Conservation (phyloP, 2,329 filamentous ascomycete species). For the Ophiostoma triangulosporum region DNA sequence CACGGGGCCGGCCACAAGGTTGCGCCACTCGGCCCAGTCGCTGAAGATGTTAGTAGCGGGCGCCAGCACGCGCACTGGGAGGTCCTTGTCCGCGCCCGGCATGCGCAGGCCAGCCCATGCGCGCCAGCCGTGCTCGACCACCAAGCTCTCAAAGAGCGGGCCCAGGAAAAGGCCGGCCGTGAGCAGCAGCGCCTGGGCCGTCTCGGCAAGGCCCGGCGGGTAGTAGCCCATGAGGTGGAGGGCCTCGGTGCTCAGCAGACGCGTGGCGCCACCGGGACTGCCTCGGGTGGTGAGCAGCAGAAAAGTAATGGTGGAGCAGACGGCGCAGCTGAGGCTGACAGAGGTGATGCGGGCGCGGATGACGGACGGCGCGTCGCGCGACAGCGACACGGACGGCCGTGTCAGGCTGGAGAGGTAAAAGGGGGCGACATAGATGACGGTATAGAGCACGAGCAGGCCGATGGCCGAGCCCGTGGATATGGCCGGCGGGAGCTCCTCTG, state of each 20-base stretch:
- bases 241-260: constrained; percentile 25
- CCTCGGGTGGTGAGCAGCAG: constrained; percentile 46
- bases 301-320: constrained; percentile 54
- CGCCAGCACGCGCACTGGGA: not conserved
- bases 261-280: constrained; percentile 23
- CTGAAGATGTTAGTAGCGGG: constrained; percentile 46
- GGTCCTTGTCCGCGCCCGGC: constrained; percentile 22
- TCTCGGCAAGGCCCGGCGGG: constrained; percentile 56
- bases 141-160: constrained; percentile 65
- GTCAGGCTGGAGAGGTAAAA: constrained; percentile 76
- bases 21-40: constrained; percentile 75
- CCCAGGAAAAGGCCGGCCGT: constrained; percentile 70
- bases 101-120: constrained; percentile 36
- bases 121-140: constrained; percentile 59
- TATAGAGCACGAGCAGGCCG: constrained; percentile 45
- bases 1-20: constrained; percentile 72
- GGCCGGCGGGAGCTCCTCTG: constrained; percentile 21
- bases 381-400: constrained; percentile 63
- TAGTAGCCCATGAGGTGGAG: constrained; percentile 67
- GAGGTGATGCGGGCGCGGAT: constrained; percentile 76
- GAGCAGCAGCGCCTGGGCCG: constrained; percentile 50
- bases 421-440: constrained; percentile 77
- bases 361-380: constrained; percentile 76
- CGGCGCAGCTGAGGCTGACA: constrained; percentile 60
- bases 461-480: constrained; percentile 26